Evolutionary conservation across 495 filamentous ascomycete genomes (phyloP).

Genomic region (Penicillium pancosmium): DNA sequence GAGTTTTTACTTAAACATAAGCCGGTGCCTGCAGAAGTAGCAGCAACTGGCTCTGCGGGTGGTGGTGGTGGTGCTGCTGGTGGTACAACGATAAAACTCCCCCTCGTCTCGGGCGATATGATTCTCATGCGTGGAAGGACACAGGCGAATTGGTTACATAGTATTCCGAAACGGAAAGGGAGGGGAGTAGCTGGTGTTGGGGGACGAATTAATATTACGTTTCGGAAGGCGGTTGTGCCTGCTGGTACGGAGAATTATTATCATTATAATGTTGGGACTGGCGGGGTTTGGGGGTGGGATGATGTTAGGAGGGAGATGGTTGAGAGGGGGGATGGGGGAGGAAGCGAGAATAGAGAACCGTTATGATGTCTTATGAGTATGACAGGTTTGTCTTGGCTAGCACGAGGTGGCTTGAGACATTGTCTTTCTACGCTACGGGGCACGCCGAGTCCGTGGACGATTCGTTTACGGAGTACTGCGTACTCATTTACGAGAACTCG

Average conservation of each 20-base stretch:
- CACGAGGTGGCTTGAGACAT: no score
- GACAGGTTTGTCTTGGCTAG: no score
- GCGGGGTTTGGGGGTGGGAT: conserved; percentile 65
- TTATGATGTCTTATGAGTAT: no score
- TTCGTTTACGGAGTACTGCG: no score
- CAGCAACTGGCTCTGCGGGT: background rate
- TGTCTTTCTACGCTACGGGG: no score
- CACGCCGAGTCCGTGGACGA: no score
- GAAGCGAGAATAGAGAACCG: no score
- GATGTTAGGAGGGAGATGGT: conserved; percentile 56
- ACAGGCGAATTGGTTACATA: conserved; percentile 72
- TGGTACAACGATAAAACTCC: conserved; percentile 54
- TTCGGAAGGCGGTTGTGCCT: conserved; percentile 63
- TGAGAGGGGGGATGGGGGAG: background rate
- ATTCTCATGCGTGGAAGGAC: conserved; percentile 70
- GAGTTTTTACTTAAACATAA: conserved; percentile 78
- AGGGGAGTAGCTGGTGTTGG: conserved; percentile 44
- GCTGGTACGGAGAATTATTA: conserved; percentile 75
- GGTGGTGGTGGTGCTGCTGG: conserved; percentile 1
- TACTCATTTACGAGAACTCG: background rate
- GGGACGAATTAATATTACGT: conserved; percentile 77
- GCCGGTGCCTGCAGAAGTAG: conserved; percentile 25
- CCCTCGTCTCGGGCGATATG: conserved; percentile 68
- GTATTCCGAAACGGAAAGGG: conserved; percentile 70
- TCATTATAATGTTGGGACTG: conserved; percentile 72